Evolutionary conservation across 495 filamentous ascomycete genomes (phyloP).

Genomic region (Cercophora samala): DNA sequence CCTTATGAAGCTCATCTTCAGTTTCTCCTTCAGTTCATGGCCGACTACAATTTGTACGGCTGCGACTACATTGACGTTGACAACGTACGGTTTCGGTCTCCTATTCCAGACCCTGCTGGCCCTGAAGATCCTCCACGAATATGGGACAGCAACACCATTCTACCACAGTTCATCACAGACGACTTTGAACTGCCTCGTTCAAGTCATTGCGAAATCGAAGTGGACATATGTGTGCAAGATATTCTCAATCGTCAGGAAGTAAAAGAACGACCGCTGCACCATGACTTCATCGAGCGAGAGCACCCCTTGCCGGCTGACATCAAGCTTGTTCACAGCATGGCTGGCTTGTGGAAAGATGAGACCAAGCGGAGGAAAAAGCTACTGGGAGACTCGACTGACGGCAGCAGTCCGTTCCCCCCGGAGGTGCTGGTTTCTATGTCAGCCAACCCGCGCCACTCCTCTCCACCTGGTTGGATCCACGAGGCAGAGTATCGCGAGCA

Average conservation of each 20-base stretch:
- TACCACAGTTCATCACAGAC: conserved; percentile 50
- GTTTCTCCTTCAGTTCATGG: conserved; percentile 94
- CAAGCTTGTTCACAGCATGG: conserved; percentile 88
- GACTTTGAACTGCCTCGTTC: conserved; percentile 64
- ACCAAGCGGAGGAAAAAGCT: conserved; percentile 68
- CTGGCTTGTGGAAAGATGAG: conserved; percentile 90
- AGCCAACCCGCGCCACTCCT: conserved; percentile 66
- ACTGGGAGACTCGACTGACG: conserved; percentile 59
- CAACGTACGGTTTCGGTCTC: conserved; percentile 67
- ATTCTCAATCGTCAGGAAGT: conserved; percentile 81
- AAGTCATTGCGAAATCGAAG: conserved; percentile 84
- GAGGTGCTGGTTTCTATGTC: conserved; percentile 86
- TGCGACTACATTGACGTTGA: conserved; percentile 69
- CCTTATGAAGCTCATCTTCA: conserved; percentile 92
- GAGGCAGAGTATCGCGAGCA: conserved; percentile 76
- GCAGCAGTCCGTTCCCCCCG: conserved; percentile 68
- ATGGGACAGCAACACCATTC: conserved; percentile 73
- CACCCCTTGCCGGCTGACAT: conserved; percentile 61
- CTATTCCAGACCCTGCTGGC: conserved; percentile 63
- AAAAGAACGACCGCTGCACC: conserved; percentile 69
- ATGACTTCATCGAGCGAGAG: conserved; percentile 80
- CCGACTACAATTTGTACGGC: conserved; percentile 93
- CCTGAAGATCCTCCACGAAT: conserved; percentile 57
- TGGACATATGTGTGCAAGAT: conserved; percentile 83
- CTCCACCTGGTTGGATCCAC: conserved; percentile 78